Percentiles rank a stretch among this genome's conserved stretches.
These are phyloP conservation scores for Starmerella bombi DNA, from an alignment of 805 yeast genomes.

Conservation along the genomic window DNA sequence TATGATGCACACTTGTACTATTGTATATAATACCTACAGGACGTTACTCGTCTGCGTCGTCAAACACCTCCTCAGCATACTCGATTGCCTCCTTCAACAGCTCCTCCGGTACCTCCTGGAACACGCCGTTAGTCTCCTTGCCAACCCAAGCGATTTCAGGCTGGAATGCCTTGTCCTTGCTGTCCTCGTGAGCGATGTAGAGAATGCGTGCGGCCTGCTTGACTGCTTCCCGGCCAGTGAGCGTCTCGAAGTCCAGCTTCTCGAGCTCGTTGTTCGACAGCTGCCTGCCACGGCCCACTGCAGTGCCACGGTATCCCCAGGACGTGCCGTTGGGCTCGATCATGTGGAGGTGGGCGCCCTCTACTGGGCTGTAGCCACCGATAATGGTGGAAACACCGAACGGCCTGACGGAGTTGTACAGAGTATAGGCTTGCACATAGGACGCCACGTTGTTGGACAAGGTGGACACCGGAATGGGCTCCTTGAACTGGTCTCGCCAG, in stretches of 20 bases:
- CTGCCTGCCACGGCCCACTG: conserved; percentile 97
- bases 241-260: conserved; percentile 58
- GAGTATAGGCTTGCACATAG: conserved; percentile 88
- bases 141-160: conserved; percentile 81
- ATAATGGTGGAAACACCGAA: conserved; percentile 87
- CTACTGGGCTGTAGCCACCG: conserved; percentile 74
- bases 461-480: conserved; percentile 64
- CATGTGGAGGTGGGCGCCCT: conserved; percentile 90
- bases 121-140: conserved; percentile 66
- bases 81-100: conserved; percentile 70
- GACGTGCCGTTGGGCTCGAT: conserved; percentile 92
- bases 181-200: conserved; percentile 90
- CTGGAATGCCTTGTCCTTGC: conserved; percentile 94
- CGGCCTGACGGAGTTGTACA: conserved; percentile 94
- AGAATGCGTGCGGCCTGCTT: conserved; percentile 90
- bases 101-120: conserved; percentile 67
- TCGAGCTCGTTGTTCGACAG: conserved; percentile 95
- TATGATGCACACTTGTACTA: too few relatives aligned
- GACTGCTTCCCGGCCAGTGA: conserved; percentile 70
- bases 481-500: conserved; percentile 65
- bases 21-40: too few relatives aligned
- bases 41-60: conserved; percentile 31
- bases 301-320: conserved; percentile 97
- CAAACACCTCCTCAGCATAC: conserved; percentile 70
- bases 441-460: conserved; percentile 78